Evolutionary conservation across 495 filamentous ascomycete species (phyloP).

Genomic region (Clohesyomyces aquaticus): DNA sequence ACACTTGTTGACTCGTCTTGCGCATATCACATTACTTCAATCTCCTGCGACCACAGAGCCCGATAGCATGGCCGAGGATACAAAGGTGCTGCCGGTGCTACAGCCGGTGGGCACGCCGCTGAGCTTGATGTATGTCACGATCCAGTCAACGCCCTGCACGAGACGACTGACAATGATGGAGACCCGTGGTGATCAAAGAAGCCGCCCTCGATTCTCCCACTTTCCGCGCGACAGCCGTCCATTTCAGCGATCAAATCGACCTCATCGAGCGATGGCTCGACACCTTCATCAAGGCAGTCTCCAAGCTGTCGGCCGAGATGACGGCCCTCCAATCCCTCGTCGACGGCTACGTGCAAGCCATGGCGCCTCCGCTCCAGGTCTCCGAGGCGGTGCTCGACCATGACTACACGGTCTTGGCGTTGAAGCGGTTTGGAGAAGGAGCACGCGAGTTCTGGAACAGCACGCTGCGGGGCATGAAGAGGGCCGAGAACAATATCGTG

Average conservation of each 20-base stretch:
- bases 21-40: slow-evolving; percentile 1
- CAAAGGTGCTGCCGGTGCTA: slow-evolving; percentile 23
- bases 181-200: slow-evolving; percentile 90
- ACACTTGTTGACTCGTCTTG: neutral
- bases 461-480: slow-evolving; percentile 70
- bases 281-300: slow-evolving; percentile 74
- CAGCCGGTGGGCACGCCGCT: slow-evolving; percentile 36
- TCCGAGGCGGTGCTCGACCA: slow-evolving; percentile 86
- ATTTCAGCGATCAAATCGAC: slow-evolving; percentile 93
- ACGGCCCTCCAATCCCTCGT: slow-evolving; percentile 69
- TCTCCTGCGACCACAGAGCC: neutral
- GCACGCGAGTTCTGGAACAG: slow-evolving; percentile 82
- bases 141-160: neutral
- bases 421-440: slow-evolving; percentile 81
- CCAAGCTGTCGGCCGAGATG: slow-evolving; percentile 76
- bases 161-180: slow-evolving; percentile 38
- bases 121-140: slow-evolving; percentile 37
- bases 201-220: slow-evolving; percentile 94
- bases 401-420: slow-evolving; percentile 87
- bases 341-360: slow-evolving; percentile 71
- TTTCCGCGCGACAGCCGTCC: slow-evolving; percentile 83
- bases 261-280: slow-evolving; percentile 93
- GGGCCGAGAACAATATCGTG: slow-evolving; percentile 72
- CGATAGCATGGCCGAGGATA: slow-evolving; percentile 32
- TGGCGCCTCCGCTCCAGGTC: slow-evolving; percentile 69